These are phyloP conservation scores for Collariella sp. DNA, from an alignment of 495 filamentous ascomycete genomes.

Conservation along the genomic window DNA sequence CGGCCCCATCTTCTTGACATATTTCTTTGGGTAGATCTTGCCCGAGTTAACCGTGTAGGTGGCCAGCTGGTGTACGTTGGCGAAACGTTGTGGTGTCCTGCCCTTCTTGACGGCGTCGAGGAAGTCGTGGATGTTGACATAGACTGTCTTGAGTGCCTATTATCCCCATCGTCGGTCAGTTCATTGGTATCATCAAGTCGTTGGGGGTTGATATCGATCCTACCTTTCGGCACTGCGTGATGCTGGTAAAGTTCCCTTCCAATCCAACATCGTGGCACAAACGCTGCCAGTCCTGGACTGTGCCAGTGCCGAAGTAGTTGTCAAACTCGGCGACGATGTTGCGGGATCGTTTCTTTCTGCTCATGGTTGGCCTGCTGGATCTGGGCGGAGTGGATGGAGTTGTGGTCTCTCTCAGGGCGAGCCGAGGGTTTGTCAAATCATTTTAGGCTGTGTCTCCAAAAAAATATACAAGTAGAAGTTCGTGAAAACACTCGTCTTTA, in stretches of 20 bases:
- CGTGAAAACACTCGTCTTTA: too few species aligned
- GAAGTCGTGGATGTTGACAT: slow-evolving; percentile 36
- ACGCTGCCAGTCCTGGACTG: slow-evolving; percentile 28
- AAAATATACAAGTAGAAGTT: too few species aligned
- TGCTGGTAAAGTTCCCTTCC: slow-evolving; percentile 19
- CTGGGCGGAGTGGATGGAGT: neutral
- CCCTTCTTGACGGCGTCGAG: slow-evolving; percentile 20
- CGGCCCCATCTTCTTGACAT: slow-evolving; percentile 23
- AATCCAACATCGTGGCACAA: slow-evolving; percentile 32
- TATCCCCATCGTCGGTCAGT: neutral
- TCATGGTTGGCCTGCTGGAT: slow-evolving; percentile 1
- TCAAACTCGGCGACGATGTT: slow-evolving; percentile 17
- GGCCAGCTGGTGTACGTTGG: slow-evolving; percentile 12
- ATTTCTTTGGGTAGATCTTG: slow-evolving; percentile 16
- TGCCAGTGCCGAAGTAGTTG: slow-evolving; percentile 25
- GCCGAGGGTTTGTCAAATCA: neutral
- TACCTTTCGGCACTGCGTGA: slow-evolving; percentile 33
- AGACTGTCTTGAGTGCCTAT: slow-evolving; percentile 23
- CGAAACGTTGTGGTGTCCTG: slow-evolving; percentile 14
- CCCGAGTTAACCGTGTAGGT: slow-evolving; percentile 16
- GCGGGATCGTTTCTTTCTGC: neutral
- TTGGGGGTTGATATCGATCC: neutral
- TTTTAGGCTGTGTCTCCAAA: neutral
- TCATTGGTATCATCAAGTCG: neutral
- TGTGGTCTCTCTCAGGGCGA: neutral